Conservation (phyloP, 139 green algal species). For the Chlorella vulgaris region DNA sequence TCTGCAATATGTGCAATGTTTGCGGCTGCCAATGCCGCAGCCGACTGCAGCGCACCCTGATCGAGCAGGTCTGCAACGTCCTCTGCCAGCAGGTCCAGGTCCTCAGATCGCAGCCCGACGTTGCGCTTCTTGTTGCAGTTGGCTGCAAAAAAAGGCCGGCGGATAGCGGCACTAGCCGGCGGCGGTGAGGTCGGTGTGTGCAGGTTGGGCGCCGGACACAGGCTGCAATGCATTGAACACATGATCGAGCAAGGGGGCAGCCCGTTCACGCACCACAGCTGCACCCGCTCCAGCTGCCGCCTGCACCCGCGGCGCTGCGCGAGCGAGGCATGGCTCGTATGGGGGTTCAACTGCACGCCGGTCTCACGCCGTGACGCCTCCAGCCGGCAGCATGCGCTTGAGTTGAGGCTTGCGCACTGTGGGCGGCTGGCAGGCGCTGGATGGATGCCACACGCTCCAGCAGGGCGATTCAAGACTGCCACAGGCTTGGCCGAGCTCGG, state of each 20-base stretch:
- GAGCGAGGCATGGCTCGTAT: constrained; percentile 2
- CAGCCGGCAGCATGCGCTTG: neutral
- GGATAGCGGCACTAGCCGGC: too few species aligned
- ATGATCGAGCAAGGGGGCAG: too few species aligned
- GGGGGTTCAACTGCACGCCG: neutral
- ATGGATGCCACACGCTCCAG: too few species aligned
- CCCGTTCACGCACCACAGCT: neutral
- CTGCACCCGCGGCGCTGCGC: neutral
- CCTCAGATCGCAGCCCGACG: constrained; percentile 14
- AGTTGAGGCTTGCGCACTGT: too few species aligned
- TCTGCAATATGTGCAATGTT: too few species aligned
- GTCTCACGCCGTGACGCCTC: neutral
- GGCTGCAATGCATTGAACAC: too few species aligned
- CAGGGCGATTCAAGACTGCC: too few species aligned
- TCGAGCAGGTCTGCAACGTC: constrained; percentile 24
- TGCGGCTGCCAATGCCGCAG: neutral
- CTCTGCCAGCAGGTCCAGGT: constrained; percentile 22
- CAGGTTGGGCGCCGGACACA: too few species aligned
- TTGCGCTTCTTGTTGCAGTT: constrained; percentile 35
- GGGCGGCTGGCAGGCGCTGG: too few species aligned
- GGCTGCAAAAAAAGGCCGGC: too few species aligned
- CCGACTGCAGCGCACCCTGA: constrained; percentile 4
- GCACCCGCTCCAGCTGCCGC: constrained; percentile 12
- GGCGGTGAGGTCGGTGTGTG: too few species aligned
- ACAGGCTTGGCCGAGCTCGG: too few species aligned